Percentiles rank a stretch among this genome's conserved stretches.
Evolutionary conservation across 805 yeast genomes (phyloP).

Genomic region (Priceomyces castillae): DNA sequence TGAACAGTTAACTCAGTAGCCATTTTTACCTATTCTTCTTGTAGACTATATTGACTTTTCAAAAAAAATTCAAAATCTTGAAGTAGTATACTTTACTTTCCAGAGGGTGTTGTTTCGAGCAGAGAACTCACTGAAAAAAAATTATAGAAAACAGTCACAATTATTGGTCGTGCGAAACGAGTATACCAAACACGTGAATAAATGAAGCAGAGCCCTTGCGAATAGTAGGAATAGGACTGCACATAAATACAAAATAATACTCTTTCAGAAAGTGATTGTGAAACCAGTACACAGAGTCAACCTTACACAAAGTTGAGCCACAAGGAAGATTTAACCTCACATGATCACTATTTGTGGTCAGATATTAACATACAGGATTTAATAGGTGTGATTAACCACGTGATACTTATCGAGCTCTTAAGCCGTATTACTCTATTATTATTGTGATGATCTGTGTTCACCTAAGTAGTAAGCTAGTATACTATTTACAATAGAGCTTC

Average conservation of each 20-base stretch:
- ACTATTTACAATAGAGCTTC: too few species aligned
- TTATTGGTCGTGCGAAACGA: not conserved
- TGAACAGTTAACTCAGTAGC: constrained; percentile 99
- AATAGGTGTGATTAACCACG: too few species aligned
- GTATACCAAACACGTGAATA: not conserved
- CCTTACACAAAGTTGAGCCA: too few species aligned
- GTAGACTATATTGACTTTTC: constrained; percentile 1
- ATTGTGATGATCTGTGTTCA: constrained; percentile 1
- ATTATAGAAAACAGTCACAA: constrained; percentile 3
- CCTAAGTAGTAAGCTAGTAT: not conserved
- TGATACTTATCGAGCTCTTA: too few species aligned
- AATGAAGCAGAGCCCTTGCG: not conserved
- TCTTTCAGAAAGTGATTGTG: too few species aligned
- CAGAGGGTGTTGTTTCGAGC: not conserved
- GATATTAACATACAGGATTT: too few species aligned
- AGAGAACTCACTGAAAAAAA: constrained; percentile 3
- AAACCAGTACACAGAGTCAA: too few species aligned
- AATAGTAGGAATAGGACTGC: too few species aligned
- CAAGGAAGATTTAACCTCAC: too few species aligned
- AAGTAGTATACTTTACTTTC: not conserved
- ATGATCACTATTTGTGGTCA: too few species aligned
- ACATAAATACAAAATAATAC: too few species aligned
- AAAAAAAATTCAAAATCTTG: constrained; percentile 2
- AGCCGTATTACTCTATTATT: too few species aligned
- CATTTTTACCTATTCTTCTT: constrained; percentile 52